A percentile compares a stretch with the other conserved stretches of the same genome.
Conservation (phyloP, 1,284 basidiomycete species). For the Termitomyces sp. region DNA sequence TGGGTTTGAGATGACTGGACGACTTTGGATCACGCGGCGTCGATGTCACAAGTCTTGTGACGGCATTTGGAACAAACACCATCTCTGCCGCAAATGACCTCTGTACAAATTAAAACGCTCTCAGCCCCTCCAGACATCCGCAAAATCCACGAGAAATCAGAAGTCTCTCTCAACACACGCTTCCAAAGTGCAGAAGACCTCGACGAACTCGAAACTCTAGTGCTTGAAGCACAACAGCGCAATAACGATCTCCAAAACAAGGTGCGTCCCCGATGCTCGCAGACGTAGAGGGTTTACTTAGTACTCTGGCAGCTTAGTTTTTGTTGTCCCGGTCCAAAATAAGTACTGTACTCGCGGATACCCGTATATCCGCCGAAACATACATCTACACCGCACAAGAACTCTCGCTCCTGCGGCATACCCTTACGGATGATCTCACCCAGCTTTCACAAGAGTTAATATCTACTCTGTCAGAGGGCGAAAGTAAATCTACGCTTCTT, state of each 20-base stretch:
- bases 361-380: conserved; percentile 36
- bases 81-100: conserved; percentile 36
- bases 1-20: neutral
- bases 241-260: conserved; percentile 35
- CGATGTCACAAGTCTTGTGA: neutral
- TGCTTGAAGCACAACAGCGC: conserved; percentile 30
- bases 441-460: conserved; percentile 64
- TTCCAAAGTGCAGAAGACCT: conserved; percentile 46
- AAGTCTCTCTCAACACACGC: conserved; percentile 40
- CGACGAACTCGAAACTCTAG: conserved; percentile 34
- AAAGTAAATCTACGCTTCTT: conserved; percentile 56
- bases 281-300: conserved; percentile 17
- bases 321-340: conserved; percentile 44
- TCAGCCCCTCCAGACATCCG: conserved; percentile 41
- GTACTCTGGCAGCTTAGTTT: conserved; percentile 50
- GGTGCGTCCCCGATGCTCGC: conserved; percentile 31
- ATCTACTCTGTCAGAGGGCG: conserved; percentile 45
- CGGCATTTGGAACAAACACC: neutral
- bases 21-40: neutral
- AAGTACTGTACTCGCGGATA: conserved; percentile 38
- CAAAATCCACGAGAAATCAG: conserved; percentile 36
- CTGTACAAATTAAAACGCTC: conserved; percentile 42
- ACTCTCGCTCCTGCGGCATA: conserved; percentile 70
- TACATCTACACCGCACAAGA: conserved; percentile 64
- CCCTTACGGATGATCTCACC: conserved; percentile 69